phyloP scores from a whole-genome alignment of 1,139 yeast species.

The Suhomyces taliae region DNA sequence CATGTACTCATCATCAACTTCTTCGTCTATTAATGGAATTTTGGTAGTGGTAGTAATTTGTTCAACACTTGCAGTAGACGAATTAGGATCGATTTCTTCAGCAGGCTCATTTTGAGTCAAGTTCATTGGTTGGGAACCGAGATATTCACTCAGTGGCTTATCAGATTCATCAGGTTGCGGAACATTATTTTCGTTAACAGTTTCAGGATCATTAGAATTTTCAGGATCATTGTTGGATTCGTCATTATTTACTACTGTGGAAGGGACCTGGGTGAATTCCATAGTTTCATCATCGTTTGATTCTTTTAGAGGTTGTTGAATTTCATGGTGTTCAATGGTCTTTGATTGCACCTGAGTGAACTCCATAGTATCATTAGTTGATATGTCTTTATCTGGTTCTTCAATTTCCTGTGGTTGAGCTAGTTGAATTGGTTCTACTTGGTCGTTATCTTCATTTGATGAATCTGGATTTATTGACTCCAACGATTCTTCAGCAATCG shows the following conservation, averaged over 20 bases:
- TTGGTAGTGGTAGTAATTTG: conserved; percentile 10
- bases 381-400: too few species aligned
- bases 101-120: conserved; percentile 18
- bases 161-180: not conserved
- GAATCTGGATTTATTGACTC: too few species aligned
- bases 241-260: not conserved
- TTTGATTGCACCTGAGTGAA: not conserved
- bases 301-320: not conserved
- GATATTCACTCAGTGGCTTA: conserved; percentile 3
- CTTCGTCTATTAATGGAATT: conserved; percentile 13
- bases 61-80: conserved; percentile 3
- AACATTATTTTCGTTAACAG: not conserved
- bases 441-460: too few species aligned
- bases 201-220: not conserved
- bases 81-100: not conserved
- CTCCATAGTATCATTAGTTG: not conserved
- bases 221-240: not conserved
- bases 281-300: not conserved
- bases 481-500: too few species aligned
- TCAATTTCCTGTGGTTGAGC: too few species aligned
- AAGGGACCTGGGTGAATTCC: conserved; percentile 11
- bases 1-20: conserved; percentile 20
- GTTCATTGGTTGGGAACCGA: conserved; percentile 23
- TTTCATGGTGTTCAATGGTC: not conserved
- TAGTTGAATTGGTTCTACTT: too few species aligned